Evolutionary conservation across 176 grass and related monocot genomes (phyloP), one percentile per base, ranked within the genome.

Genomic region (Paspalum vaginatum): DNA sequence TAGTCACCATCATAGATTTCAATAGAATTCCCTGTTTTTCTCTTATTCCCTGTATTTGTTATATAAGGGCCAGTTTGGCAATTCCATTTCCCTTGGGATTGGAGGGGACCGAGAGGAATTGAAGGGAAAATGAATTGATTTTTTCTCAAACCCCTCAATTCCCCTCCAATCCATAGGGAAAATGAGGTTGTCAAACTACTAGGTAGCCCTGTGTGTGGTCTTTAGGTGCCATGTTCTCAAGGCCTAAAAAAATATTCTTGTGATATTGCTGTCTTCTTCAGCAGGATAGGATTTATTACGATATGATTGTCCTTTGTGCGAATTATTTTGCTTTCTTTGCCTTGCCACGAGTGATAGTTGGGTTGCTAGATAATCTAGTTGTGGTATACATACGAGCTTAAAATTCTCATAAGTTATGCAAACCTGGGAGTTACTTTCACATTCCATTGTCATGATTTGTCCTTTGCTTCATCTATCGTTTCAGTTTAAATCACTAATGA

Each of bases 281-380:
- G 48, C 50, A 64, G 77, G 62, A 64, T 56, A 70, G 14, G 68
- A 71, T 70, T 32, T 32, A 32, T 32, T 32, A 32, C 2, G 27
- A 32, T 25, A 71, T 70, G 66, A 25, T 47, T 77, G 38, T 56
- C 54, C 24, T 76, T 6, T 49, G 49, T 41, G 3, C 74, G 49
- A 66, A 79, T 57, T 67, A 43, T 88, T 41, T 71, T 83, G 65
- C 41, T 73, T 50, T 46, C 44, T 62, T 24, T 68, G 70, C 81
- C 45, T 49, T 71, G 38, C 54, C 48, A 70, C 39, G 52, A 61
- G 63, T 76, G 55, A 55, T 32, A 11, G 62, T 85, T 76, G 47
- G 70, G 70, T 69, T 69, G 44, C 54, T 76, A 42, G 70, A 74
- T 44, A 53, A 32, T 77, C 72, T 15, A 57, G 39, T 71, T 85